Conservation (phyloP, 352 stramenopile species). For the Aphanomyces stellatus region DNA sequence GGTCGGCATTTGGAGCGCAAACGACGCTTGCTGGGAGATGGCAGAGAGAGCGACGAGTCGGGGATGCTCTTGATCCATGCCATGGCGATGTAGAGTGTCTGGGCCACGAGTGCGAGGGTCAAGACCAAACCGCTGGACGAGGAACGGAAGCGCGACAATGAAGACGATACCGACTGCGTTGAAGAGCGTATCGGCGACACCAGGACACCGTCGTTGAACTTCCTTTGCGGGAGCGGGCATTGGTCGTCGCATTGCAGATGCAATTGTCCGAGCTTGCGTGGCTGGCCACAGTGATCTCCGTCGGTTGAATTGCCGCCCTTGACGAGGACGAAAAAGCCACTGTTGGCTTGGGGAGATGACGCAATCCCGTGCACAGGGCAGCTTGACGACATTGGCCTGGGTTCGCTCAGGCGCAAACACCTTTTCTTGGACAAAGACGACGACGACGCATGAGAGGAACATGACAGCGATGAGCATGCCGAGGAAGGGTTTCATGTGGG, state of each 20-base stretch:
- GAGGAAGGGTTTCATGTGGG: slow-evolving; percentile 58
- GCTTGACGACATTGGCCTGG: slow-evolving; percentile 17
- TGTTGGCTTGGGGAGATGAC: slow-evolving; percentile 33
- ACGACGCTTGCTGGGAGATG: slow-evolving; percentile 32
- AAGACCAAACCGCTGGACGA: slow-evolving; percentile 38
- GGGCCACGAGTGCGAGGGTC: slow-evolving; percentile 34
- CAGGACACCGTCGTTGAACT: slow-evolving; percentile 46
- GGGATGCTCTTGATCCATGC: slow-evolving; percentile 34
- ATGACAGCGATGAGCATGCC: slow-evolving; percentile 63
- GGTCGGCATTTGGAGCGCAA: not conserved
- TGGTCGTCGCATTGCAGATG: slow-evolving; percentile 27
- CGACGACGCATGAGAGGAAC: slow-evolving; percentile 36
- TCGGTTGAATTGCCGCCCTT: slow-evolving; percentile 53
- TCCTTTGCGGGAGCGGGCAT: slow-evolving; percentile 21
- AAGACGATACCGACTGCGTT: slow-evolving; percentile 43
- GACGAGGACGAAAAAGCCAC: slow-evolving; percentile 41
- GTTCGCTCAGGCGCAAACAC: slow-evolving; percentile 9
- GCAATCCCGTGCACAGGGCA: slow-evolving; percentile 40
- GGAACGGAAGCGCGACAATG: slow-evolving; percentile 37
- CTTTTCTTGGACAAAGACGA: slow-evolving; percentile 42
- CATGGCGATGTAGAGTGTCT: slow-evolving; percentile 44
- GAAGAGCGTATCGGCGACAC: slow-evolving; percentile 39
- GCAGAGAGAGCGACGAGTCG: slow-evolving; percentile 35
- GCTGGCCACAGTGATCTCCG: slow-evolving; percentile 51
- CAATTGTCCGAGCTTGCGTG: slow-evolving; percentile 36